Evolutionary conservation across 1,284 basidiomycete species (phyloP), one percentile per base, ranked within the genome.

Genomic region (Apiotrichum laibachii): DNA sequence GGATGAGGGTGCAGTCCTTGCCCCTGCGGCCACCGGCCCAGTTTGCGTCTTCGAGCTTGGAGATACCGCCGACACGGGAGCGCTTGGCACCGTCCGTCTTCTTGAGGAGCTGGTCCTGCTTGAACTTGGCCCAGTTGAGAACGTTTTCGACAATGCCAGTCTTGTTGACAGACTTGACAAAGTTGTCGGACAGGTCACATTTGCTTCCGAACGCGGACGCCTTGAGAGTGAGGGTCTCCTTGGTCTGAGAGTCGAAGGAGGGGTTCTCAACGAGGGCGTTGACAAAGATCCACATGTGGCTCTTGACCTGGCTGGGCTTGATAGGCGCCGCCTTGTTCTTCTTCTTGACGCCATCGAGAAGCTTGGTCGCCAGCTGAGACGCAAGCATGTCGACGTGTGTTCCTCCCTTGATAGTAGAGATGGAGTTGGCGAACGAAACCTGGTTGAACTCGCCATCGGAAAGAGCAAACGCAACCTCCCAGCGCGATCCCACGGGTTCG

Each of bases 221-320:
- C 26, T 89, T 88, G 50, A 99, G 81, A 2, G 94, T 99, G 67
- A 99, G 80, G 10, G 88, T 91, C 79, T 99, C 96, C 81, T 99
- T 99, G 50, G 96, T 99, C 79, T 99, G 96, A 81, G 92, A 94
- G 82, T 99, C 95, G 79, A 99, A 99, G 1, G 94, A 92, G 11
- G 96, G 95, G 75, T 99, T 99, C 80, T 97, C 94, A 64, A 99
- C 89, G 64, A 97, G 82, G 22, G 91, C 87, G 72, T 99, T 99
- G 75, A 99, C 89, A 73, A 99, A 99, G 61, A 99, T 85, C 92
- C 92, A 96, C 85, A 99, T 92, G 74, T 99, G 94, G 73, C 90
- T 94, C 81, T 92, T 95, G 80, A 99, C 88, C 79, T 97, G 92
- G 60, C 87, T 85, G 13, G 91, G 84, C 79, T 98, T 98, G 71